phyloP scores from a whole-genome alignment of 148 eudicot genomes.

The Rhododendron henanense region DNA sequence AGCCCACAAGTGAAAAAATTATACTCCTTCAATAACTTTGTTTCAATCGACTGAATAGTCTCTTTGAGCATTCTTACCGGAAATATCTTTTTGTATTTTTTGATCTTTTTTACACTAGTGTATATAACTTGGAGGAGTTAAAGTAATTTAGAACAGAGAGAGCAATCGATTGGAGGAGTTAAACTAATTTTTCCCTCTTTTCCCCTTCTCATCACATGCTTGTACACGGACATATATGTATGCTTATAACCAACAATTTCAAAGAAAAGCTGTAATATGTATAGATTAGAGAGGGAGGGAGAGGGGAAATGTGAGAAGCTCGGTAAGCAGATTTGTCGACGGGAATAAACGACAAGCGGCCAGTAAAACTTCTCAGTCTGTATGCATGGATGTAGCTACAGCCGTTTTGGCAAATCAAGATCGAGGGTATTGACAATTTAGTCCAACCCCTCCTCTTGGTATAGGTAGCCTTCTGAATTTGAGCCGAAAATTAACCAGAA shows the following conservation, averaged over 20 bases:
- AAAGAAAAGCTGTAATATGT: not conserved
- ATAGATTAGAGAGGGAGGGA: not conserved
- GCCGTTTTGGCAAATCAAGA: constrained; percentile 14
- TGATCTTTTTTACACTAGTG: too few species aligned
- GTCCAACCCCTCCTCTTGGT: constrained; percentile 13
- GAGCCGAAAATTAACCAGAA: not conserved
- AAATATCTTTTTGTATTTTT: too few species aligned
- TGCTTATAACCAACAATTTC: not conserved
- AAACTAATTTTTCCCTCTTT: not conserved
- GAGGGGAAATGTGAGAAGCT: constrained; percentile 18
- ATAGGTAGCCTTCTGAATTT: not conserved
- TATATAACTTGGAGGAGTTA: too few species aligned
- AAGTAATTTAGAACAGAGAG: too few species aligned
- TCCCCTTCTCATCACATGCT: constrained; percentile 8
- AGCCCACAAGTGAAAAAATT: too few species aligned
- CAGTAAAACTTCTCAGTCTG: constrained; percentile 24
- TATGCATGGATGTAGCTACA: constrained; percentile 9
- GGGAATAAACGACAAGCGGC: constrained; percentile 24
- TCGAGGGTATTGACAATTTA: not conserved
- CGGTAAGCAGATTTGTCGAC: constrained; percentile 26
- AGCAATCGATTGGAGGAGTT: too few species aligned
- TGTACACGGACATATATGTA: not conserved
- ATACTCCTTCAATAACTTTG: too few species aligned
- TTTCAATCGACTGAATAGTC: too few species aligned
- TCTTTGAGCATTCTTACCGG: too few species aligned